phyloP scores from a whole-genome alignment of 176 grass and related monocot genomes.

The Carex kokanica region DNA sequence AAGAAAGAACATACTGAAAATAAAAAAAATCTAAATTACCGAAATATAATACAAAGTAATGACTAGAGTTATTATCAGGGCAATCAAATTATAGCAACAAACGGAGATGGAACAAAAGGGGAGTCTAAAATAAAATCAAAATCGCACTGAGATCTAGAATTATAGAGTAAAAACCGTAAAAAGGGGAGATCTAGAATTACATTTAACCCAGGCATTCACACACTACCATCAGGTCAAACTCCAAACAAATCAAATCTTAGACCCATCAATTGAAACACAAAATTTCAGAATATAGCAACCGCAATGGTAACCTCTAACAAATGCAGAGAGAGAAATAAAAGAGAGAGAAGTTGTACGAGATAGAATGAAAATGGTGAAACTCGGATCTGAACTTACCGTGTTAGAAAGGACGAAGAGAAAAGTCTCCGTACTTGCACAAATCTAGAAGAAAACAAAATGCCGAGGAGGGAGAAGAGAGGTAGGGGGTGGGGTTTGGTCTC shows the following conservation, averaged over 20 bases:
- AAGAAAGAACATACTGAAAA: not conserved
- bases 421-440: not conserved
- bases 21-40: not conserved
- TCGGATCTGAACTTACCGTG: slow-evolving; percentile 13
- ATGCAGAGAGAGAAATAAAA: not conserved
- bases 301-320: not conserved
- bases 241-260: slow-evolving; percentile 5
- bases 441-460: slow-evolving; percentile 9
- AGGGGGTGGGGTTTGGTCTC: not conserved
- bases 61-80: not conserved
- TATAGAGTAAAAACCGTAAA: not conserved
- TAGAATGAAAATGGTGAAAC: not conserved
- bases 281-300: not conserved
- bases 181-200: not conserved
- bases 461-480: not conserved
- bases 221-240: not conserved
- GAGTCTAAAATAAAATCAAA: slow-evolving; percentile 4
- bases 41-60: not conserved
- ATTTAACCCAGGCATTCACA: not conserved
- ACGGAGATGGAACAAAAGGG: not conserved
- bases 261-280: not conserved
- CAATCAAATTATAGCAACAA: not conserved
- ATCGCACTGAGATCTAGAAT: not conserved
- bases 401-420: not conserved
- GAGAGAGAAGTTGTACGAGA: not conserved